phyloP scores from a whole-genome alignment of 768 basidiomycete species.

The Leccinum longicurvipes region DNA sequence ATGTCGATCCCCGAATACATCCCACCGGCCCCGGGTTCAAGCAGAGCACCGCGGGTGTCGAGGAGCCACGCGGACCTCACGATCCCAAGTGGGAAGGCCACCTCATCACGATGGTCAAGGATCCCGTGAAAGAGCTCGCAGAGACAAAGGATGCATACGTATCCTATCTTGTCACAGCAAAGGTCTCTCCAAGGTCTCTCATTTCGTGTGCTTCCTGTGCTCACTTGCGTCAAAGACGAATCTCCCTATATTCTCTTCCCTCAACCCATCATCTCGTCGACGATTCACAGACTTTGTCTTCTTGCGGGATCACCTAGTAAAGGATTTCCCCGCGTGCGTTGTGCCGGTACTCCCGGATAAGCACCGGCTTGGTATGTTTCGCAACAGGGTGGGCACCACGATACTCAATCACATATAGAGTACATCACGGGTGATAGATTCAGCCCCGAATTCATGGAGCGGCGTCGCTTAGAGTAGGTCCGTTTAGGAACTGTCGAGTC shows the following conservation, averaged over 20 bases:
- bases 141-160: conserved; percentile 98
- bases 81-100: conserved; percentile 92
- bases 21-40: conserved; percentile 72
- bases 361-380: conserved; percentile 80
- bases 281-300: conserved; percentile 98
- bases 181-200: conserved; percentile 48
- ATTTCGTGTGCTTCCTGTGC: background rate
- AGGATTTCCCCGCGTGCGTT: conserved; percentile 97
- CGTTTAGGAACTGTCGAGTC: background rate
- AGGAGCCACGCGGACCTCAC: conserved; percentile 61
- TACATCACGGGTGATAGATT: conserved; percentile 98
- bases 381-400: background rate
- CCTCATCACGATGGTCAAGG: conserved; percentile 77
- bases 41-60: conserved; percentile 70
- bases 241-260: conserved; percentile 77
- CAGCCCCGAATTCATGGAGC: conserved; percentile 95
- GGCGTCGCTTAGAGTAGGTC: conserved; percentile 79
- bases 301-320: conserved; percentile 79
- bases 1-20: conserved; percentile 37
- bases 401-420: conserved; percentile 47
- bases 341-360: conserved; percentile 96
- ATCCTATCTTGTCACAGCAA: conserved; percentile 86
- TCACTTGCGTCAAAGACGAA: conserved; percentile 63
- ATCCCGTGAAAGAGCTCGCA: conserved; percentile 93
- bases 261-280: conserved; percentile 72